A percentile compares a stretch with the other conserved stretches of the same genome.
phyloP scores from a whole-genome alignment of 2,329 filamentous ascomycete genomes.

The Rutstroemia sydowiana region DNA sequence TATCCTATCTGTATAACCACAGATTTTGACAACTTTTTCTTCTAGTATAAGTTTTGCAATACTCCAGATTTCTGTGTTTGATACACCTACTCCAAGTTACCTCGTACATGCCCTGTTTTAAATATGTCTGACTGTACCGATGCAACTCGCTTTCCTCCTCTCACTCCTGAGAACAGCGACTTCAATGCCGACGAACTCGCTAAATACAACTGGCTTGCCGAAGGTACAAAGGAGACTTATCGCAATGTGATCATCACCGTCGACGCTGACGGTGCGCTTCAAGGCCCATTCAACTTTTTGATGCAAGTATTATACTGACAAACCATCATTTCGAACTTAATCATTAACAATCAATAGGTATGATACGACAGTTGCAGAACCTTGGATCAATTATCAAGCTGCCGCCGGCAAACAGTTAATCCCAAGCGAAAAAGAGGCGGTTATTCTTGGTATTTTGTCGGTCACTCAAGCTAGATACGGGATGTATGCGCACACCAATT shows the following conservation, averaged over 20 bases:
- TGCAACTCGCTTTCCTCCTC: not conserved
- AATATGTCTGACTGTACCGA: no score
- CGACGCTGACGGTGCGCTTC: not conserved
- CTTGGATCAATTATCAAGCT: not conserved
- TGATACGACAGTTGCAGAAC: not conserved
- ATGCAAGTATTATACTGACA: not conserved
- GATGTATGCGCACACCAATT: not conserved
- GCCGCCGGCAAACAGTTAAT: not conserved
- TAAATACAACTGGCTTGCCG: not conserved
- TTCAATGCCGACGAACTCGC: not conserved
- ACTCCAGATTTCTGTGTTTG: no score
- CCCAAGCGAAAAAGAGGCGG: not conserved
- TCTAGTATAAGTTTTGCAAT: no score
- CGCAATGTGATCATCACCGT: not conserved
- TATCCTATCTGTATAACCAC: no score
- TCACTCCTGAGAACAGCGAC: not conserved
- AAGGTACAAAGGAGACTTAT: not conserved
- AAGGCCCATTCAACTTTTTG: not conserved
- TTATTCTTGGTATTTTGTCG: not conserved
- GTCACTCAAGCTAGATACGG: not conserved
- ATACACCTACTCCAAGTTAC: no score
- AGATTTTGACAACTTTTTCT: no score
- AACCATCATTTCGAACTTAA: not conserved
- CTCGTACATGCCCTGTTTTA: no score
- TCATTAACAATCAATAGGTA: no score